phyloP scores from a whole-genome alignment of 257 asterid species.

The Plectranthus barbatus region DNA sequence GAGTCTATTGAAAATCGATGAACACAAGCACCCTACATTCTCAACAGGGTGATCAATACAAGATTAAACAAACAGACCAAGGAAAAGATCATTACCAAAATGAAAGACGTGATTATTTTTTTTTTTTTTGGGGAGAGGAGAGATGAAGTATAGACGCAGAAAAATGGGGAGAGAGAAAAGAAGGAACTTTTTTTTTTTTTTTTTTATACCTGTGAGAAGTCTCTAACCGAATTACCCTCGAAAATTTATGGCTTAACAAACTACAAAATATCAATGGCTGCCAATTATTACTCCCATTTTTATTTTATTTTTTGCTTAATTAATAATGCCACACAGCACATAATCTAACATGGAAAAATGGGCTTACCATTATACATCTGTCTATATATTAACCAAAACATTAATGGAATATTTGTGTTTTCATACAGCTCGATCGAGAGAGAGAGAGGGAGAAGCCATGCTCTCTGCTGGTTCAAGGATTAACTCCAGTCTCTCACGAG shows the following conservation, averaged over 20 bases:
- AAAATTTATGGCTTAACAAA: constrained; percentile 15
- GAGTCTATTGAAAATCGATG: neutral
- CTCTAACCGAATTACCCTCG: constrained; percentile 17
- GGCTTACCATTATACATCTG: no score
- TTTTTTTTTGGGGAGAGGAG: constrained; percentile 5
- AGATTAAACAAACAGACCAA: no score
- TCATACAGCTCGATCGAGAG: no score
- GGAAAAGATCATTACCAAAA: neutral
- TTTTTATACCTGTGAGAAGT: constrained; percentile 22
- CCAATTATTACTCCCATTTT: constrained; percentile 9
- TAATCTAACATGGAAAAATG: neutral
- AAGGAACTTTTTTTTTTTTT: neutral
- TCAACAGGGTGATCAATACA: neutral
- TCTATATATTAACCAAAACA: no score
- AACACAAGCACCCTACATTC: neutral
- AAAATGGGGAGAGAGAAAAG: neutral
- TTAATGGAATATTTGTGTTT: no score
- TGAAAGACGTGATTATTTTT: neutral
- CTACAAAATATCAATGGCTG: constrained; percentile 24
- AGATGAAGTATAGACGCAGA: constrained; percentile 12
- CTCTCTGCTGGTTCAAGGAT: no score
- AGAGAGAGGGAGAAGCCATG: no score
- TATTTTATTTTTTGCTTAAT: neutral
- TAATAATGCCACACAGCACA: constrained; percentile 5
- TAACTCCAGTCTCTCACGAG: no score